Evolutionary conservation across 768 basidiomycete species (phyloP), one percentile per base, ranked within the genome.

Genomic region (Sistotremastrum suecicum): DNA sequence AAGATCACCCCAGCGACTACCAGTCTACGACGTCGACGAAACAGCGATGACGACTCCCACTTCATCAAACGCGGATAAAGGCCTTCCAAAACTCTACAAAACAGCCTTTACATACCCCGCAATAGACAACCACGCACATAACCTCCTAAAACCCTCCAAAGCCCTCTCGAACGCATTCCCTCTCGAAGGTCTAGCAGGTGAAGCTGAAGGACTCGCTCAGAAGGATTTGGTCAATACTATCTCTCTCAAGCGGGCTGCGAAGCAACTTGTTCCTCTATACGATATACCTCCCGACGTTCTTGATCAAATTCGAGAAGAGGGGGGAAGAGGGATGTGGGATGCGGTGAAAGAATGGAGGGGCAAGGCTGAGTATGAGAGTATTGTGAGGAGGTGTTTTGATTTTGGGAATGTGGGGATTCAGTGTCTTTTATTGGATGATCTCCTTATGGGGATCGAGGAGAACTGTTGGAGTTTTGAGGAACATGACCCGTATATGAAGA

Each of bases 111-210:
- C 42, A 29, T 70, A 65, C 42, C 80, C 78, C 12, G 75, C 74
- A 0, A 81, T 83, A 56, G 83, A 87, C 63, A 85, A 86, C 57
- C 85, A 87, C 55, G 80, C 83, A 0, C 85, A 87, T 54, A 78
- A 83, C 1, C 63, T 88, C 12, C 65, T 87, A 41, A 62, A 64
- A 28, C 65, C 62, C 5, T 61, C 61, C 12, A 54, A 72, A 44
- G 70, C 77, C 32, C 42, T 61, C 20, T 50, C 48, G 2, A 48
- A 63, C 42, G 54, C 51, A 3, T 53, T 83, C 11, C 69, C 76
- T 0, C 72, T 85, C 50, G 79, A 86, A 48, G 75, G 75, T 0
- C 54, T 82, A 41, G 62, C 80, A 39, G 79, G 80, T 2, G 83
- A 86, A 57, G 79, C 82, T 20, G 56, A 61, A 10, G 77, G 72